These are phyloP conservation scores for Cladophialophora chaetospira DNA, from an alignment of 2,329 filamentous ascomycete species.

Conservation along the genomic window DNA sequence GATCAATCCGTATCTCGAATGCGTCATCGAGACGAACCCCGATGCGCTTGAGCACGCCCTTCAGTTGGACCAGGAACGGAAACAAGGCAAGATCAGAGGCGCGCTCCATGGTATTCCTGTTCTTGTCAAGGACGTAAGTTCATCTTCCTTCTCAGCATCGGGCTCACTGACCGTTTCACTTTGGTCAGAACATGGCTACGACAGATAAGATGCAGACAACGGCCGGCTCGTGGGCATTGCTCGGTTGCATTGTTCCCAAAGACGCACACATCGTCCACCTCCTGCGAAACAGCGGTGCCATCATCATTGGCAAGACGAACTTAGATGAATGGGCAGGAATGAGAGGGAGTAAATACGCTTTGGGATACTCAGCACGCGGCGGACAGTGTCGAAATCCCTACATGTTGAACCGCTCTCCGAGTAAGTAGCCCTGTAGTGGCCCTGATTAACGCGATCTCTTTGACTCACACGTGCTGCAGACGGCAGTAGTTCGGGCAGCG, in stretches of 20 bases:
- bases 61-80: slow-evolving; percentile 35
- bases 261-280: slow-evolving; percentile 35
- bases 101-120: slow-evolving; percentile 41
- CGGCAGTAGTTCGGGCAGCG: slow-evolving; percentile 36
- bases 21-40: slow-evolving; percentile 36
- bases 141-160: not conserved
- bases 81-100: slow-evolving; percentile 33
- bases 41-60: slow-evolving; percentile 30
- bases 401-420: slow-evolving; percentile 39
- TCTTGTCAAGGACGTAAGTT: slow-evolving; percentile 37
- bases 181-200: slow-evolving; percentile 36
- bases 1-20: slow-evolving; percentile 33
- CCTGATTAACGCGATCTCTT: not conserved
- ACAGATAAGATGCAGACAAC: slow-evolving; percentile 36
- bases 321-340: slow-evolving; percentile 35
- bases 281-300: slow-evolving; percentile 36
- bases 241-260: slow-evolving; percentile 29
- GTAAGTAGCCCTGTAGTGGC: slow-evolving; percentile 2
- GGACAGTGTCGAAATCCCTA: slow-evolving; percentile 68
- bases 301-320: slow-evolving; percentile 41
- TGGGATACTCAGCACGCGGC: slow-evolving; percentile 66
- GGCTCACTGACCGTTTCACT: not conserved
- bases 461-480: slow-evolving; percentile 22
- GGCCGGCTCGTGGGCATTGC: slow-evolving; percentile 34
- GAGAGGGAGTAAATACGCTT: slow-evolving; percentile 44